phyloP scores from a whole-genome alignment of 768 basidiomycete species.

The Gelatoporia subvermispora region DNA sequence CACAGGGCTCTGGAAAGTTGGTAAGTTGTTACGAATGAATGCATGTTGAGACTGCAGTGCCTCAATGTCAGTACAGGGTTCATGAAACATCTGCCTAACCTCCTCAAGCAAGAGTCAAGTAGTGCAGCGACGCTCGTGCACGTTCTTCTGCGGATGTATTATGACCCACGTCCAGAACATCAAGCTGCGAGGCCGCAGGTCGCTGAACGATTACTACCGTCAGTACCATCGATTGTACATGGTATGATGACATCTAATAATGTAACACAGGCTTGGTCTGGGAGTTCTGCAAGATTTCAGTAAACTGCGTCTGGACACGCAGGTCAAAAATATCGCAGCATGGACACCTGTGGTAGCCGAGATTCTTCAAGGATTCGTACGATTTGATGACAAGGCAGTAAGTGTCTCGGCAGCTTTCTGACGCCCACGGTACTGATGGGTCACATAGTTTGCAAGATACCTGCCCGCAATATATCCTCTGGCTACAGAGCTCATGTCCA shows the following conservation, averaged over 20 bases:
- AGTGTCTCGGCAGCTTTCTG: constrained; percentile 42
- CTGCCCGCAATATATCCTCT: constrained; percentile 88
- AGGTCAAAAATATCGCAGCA: constrained; percentile 90
- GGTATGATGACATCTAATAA: constrained; percentile 5
- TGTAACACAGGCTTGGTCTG: constrained; percentile 61
- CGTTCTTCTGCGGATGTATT: constrained; percentile 89
- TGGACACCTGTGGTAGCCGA: constrained; percentile 99
- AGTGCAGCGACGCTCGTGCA: constrained; percentile 94
- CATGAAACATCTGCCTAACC: constrained; percentile 98
- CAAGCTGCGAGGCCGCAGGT: constrained; percentile 81
- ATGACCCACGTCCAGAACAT: constrained; percentile 83
- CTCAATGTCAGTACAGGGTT: constrained; percentile 55
- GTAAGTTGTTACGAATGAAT: constrained; percentile 46
- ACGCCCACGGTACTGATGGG: neutral
- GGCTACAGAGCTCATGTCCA: constrained; percentile 75
- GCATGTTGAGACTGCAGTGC: neutral
- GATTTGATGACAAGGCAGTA: constrained; percentile 88
- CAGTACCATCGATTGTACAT: constrained; percentile 22
- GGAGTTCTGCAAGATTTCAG: constrained; percentile 90
- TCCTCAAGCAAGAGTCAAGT: constrained; percentile 96
- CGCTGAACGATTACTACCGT: constrained; percentile 68
- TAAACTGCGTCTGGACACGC: constrained; percentile 82
- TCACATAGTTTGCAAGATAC: constrained; percentile 77
- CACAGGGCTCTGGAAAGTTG: constrained; percentile 98
- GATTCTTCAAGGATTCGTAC: constrained; percentile 84